Evolutionary conservation across 805 yeast genomes (phyloP), one percentile per base, ranked within the genome.

Genomic region (Maudiozyma barnettii): DNA sequence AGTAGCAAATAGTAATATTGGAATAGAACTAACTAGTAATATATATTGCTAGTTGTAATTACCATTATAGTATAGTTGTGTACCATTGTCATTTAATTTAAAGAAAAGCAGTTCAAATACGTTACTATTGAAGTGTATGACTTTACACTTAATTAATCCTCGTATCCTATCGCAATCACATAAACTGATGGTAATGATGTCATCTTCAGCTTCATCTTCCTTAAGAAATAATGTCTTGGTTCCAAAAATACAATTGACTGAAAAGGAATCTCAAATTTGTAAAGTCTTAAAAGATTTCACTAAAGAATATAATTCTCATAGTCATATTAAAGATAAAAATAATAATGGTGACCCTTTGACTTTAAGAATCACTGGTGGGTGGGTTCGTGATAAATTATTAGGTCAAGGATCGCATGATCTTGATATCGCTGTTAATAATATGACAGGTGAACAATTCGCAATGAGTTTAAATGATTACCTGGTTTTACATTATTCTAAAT

Each of bases 351-450:
- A 54, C 39, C 63, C 59, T 7, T 44, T 57, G 47, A 52, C 45
- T n/a, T 54, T 51, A 36, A 65, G 99, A 50, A 85, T 93, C 54
- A 90, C 97, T 0, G 99, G 99, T 33, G 99, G 99, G 0, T 91
- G 99, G 99, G 99, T 93, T 2, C 75, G 99, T 56, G 99, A 93
- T 64, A 93, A 93, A 66, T 69, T 93, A 26, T 69, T 93, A 29
- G 95, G 95, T 0, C 73, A 75, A 42, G 79, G 78, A 20, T 81
- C 91, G 39, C 81, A 91, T 59, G 99, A 93, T 63, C 71, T 93
- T 29, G 99, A 93, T 58, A 86, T 93, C 43, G 97, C 97, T 6
- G 79, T 93, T 43, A 89, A 93, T 64, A 73, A 73, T 46, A 67
- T 87, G 59, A 78, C 95, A 0, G 99, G 99, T 0, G 89, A 84